Base-by-base conservation (phyloP, 352 stramenopile species). In the Stramenopiles sp. region DNA sequence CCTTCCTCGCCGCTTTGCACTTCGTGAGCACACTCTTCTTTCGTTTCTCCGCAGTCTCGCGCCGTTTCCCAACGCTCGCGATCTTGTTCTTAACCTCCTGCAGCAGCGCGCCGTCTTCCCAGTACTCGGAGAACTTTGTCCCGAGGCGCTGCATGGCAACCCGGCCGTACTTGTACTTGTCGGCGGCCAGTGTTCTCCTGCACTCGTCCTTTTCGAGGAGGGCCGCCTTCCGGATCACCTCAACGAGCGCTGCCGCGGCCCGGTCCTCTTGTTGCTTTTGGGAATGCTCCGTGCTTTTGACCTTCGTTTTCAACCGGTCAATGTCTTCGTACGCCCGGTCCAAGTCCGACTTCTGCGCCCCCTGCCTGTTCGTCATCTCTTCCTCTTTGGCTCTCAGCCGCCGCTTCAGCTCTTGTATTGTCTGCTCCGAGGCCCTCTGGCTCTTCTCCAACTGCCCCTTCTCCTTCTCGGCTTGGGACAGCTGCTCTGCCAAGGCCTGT, bases 1-100 rank as follows among this genome's bases (percentile, higher is more conserved):
- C 33, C 35, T 71, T 71, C 12, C 53, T 71, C 6, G 53, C 53
- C 4, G 53, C 53, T 71, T 71, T 71, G 12, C 53, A 71, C 35
- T 33, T 31, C 12, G 33, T 71, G 4, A 33, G 6, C 4, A 71
- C 35, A 6, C 35, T 33, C 12, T 71, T 71, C 6, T 6, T 71
- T 6, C 6, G 2, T 6, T 71, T 71, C 6, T 71, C 53, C 2
- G 53, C 53, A 35, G 6, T 71, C 12, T 71, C 53, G 33, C 12
- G 2, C 2, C 6, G 4, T 6, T 2, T 6, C 6, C 6, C 35
- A 2, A 71, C 2, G 4, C 35, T 33, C 35, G 33, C 35, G 2
- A 71, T 4, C 6, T 6, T 71, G 53, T 71, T 6, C 6, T 71
- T 71, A 2, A 33, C 12, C 6, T 71, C 53, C 4, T 35, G 4